Base-by-base conservation (phyloP, 1,139 yeast genomes). In the Taphrina betulina region DNA sequence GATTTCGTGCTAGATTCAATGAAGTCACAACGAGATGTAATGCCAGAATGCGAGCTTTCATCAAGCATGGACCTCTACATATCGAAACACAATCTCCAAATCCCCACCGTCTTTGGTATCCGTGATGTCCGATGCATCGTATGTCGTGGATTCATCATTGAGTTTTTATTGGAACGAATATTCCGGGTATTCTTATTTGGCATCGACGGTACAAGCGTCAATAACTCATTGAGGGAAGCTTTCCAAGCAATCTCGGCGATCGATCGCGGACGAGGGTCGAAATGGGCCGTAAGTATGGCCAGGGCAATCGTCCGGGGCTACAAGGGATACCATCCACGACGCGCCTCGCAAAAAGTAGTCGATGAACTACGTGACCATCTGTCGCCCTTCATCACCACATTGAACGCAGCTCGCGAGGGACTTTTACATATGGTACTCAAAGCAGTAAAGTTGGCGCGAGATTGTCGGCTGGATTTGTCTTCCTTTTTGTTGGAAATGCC, bases 71-170 rank as follows among this genome's bases (percentile, higher is more conserved):
- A 33, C 3, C 31, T 40, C 26, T 50, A 50, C 40, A 33, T 38
- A 24, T 14, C 20, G 19, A 33, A 35, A 10, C 54, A 50, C 34
- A 35, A 42, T 5, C 40, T 50, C 20, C 22, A 28, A 5, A 24
- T 24, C 10, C 14, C 40, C 16, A 50, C 54, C 5, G 46, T 50
- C 28, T 50, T 50, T 40, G 54, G 54, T 4, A 33, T 50, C n/a
- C 54, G 54, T 24, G 54, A 50, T 24, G 29, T 50, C 14, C 45
- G 54, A 14, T 50, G 54, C 34, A 50, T 50, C 31, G 45, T 50
- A 7, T 26, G 35, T n/a, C 54, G 54, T 16, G 54, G 54, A n/a
- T 50, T 38, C 17, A 23, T 50, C 33, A 50, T 50, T 45, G 46
- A 50, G 17, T 41, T 33, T 29, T 36, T 50, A 38, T 46, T 50